A percentile compares a stretch with the other conserved stretches of the same genome.
Evolutionary conservation across 2,329 filamentous ascomycete species (phyloP).

Genomic region (Fusarium begoniae): DNA sequence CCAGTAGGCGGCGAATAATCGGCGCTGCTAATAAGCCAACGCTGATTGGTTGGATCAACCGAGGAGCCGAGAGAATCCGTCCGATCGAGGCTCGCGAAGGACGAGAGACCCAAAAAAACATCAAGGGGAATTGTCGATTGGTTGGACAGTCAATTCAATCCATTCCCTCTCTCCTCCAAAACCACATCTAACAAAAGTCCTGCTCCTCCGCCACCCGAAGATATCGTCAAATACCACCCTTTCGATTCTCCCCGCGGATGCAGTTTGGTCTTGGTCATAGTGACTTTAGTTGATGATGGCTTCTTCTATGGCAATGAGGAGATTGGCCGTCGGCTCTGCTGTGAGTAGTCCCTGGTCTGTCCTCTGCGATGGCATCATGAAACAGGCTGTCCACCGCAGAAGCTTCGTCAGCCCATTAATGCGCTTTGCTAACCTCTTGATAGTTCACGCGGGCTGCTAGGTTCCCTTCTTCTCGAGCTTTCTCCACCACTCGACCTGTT

Average conservation of each 20-base stretch:
- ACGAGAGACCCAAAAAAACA: conserved; percentile 39
- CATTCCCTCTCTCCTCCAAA: conserved; percentile 21
- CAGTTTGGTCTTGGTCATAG: conserved; percentile 43
- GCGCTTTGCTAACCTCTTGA: conserved; percentile 33
- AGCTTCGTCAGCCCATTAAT: conserved; percentile 21
- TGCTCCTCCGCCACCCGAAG: conserved; percentile 40
- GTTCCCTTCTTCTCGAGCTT: conserved; percentile 75
- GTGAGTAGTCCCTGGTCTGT: conserved; percentile 54
- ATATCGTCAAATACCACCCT: conserved; percentile 31
- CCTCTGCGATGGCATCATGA: conserved; percentile 26
- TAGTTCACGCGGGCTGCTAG: conserved; percentile 72
- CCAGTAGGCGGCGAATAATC: conserved; percentile 19
- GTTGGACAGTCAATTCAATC: conserved; percentile 23
- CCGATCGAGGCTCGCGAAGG: conserved; percentile 40
- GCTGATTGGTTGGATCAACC: conserved; percentile 49
- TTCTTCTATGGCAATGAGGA: conserved; percentile 72
- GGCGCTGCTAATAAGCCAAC: conserved; percentile 41
- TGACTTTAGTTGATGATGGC: conserved; percentile 57
- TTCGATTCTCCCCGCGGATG: conserved; percentile 46
- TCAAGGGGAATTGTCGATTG: conserved; percentile 39
- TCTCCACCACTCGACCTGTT: conserved; percentile 86
- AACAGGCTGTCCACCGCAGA: not conserved
- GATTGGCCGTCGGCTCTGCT: conserved; percentile 64
- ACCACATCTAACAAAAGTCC: conserved; percentile 39
- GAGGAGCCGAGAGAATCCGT: conserved; percentile 48